These are phyloP conservation scores for Neopestalotiopsis clavispora DNA, from an alignment of 2,329 filamentous ascomycete genomes.

Conservation along the genomic window DNA sequence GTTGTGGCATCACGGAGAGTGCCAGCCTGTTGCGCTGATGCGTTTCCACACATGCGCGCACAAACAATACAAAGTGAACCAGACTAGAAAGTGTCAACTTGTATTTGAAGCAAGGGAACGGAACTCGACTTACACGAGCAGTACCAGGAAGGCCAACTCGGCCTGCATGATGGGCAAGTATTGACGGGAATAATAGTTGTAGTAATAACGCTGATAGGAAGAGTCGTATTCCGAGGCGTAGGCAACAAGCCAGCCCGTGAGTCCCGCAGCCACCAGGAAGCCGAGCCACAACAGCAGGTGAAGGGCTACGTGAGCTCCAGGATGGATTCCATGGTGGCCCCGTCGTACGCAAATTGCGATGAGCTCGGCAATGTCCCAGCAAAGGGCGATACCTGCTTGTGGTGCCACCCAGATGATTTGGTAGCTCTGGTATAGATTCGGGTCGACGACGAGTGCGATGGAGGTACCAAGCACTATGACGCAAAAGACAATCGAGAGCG, in stretches of 20 bases:
- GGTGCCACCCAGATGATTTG: constrained; percentile 29
- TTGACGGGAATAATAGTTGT: constrained; percentile 21
- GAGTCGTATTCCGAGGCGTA: constrained; percentile 20
- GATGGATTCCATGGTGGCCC: constrained; percentile 31
- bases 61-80: constrained; percentile 31
- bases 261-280: constrained; percentile 21
- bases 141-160: constrained; percentile 13
- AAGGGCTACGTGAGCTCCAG: constrained; percentile 32
- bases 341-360: constrained; percentile 24
- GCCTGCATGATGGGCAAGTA: constrained; percentile 17
- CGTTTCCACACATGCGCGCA: constrained; percentile 27
- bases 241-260: constrained; percentile 23
- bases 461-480: constrained; percentile 26
- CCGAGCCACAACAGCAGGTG: constrained; percentile 31
- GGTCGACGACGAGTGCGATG: constrained; percentile 23
- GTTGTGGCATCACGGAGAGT: constrained; percentile 5
- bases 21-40: constrained; percentile 18
- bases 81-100: constrained; percentile 25
- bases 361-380: constrained; percentile 29
- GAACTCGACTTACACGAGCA: constrained; percentile 24
- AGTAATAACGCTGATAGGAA: constrained; percentile 20
- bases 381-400: constrained; percentile 27
- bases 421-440: constrained; percentile 20
- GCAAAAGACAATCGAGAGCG: constrained; percentile 25
- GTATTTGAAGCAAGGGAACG: not conserved